These are phyloP conservation scores for Amauroascus niger DNA, from an alignment of 2,329 filamentous ascomycete genomes.

Conservation along the genomic window DNA sequence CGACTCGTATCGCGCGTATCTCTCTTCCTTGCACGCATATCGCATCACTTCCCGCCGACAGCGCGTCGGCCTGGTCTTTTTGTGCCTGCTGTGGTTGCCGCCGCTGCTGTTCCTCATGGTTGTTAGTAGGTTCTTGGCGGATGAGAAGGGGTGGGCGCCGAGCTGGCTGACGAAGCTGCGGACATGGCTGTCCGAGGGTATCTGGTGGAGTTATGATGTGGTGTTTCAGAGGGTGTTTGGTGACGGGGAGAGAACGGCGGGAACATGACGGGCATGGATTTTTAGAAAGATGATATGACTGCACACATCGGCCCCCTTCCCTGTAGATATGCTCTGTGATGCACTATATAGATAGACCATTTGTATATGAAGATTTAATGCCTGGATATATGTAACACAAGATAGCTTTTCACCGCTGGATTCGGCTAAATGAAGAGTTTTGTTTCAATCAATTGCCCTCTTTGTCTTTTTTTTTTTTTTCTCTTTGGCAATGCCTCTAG, in stretches of 20 bases:
- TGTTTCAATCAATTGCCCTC: too few species aligned
- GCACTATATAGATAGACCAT: not conserved
- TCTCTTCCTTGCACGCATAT: conserved; percentile 61
- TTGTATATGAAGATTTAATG: too few species aligned
- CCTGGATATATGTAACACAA: too few species aligned
- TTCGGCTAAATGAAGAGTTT: too few species aligned
- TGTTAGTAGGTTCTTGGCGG: conserved; percentile 41
- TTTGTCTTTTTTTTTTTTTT: not conserved
- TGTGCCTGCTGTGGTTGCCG: conserved; percentile 52
- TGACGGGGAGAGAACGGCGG: conserved; percentile 64
- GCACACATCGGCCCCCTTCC: too few species aligned
- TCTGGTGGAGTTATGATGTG: conserved; percentile 58
- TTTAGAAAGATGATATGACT: too few species aligned
- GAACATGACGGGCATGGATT: too few species aligned
- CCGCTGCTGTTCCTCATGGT: conserved; percentile 47
- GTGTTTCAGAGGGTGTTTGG: conserved; percentile 63
- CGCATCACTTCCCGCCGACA: conserved; percentile 59
- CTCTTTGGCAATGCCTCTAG: not conserved
- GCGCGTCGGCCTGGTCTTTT: conserved; percentile 52
- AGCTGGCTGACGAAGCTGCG: conserved; percentile 52
- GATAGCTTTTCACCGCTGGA: too few species aligned
- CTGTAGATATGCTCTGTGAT: not conserved
- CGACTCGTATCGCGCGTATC: conserved; percentile 62
- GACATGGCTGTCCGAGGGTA: conserved; percentile 44
- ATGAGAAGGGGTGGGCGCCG: conserved; percentile 59